A percentile compares a stretch with the other conserved stretches of the same genome.
phyloP scores from a whole-genome alignment of 495 filamentous ascomycete genomes.

The Acidomyces sp. region DNA sequence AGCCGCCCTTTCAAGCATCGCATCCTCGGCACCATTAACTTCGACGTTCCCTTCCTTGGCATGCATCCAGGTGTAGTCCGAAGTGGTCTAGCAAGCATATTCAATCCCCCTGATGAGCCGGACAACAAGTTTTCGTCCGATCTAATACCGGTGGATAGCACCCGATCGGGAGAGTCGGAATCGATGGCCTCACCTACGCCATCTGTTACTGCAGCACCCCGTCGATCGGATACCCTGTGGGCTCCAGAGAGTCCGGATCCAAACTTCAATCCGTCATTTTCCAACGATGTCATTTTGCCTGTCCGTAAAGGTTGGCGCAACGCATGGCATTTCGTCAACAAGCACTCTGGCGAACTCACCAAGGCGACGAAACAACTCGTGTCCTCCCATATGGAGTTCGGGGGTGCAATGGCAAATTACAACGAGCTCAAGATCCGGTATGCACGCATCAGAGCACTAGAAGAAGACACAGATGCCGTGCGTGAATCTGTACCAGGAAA shows the following conservation, averaged over 20 bases:
- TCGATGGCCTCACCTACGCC: neutral
- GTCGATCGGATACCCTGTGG: constrained; percentile 12
- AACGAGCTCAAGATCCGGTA: constrained; percentile 57
- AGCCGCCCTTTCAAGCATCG: constrained; percentile 48
- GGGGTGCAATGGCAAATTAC: constrained; percentile 65
- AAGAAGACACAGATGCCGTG: constrained; percentile 44
- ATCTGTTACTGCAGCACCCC: neutral
- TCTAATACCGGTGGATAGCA: neutral
- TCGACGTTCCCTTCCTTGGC: constrained; percentile 78
- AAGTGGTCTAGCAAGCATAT: constrained; percentile 64
- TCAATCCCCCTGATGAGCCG: constrained; percentile 41
- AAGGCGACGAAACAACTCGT: constrained; percentile 60
- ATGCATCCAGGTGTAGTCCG: constrained; percentile 79
- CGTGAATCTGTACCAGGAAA: constrained; percentile 17
- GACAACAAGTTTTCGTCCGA: constrained; percentile 6
- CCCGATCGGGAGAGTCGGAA: neutral
- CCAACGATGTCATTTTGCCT: constrained; percentile 54
- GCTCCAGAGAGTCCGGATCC: constrained; percentile 36
- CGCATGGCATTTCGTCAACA: constrained; percentile 63
- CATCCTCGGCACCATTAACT: constrained; percentile 69
- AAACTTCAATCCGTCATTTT: constrained; percentile 58
- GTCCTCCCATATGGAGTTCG: constrained; percentile 71
- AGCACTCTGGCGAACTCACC: constrained; percentile 56
- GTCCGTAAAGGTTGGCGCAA: constrained; percentile 53
- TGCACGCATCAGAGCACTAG: constrained; percentile 49